phyloP scores from a whole-genome alignment of 306 rosid genomes.

The Cicer yamashitae region DNA sequence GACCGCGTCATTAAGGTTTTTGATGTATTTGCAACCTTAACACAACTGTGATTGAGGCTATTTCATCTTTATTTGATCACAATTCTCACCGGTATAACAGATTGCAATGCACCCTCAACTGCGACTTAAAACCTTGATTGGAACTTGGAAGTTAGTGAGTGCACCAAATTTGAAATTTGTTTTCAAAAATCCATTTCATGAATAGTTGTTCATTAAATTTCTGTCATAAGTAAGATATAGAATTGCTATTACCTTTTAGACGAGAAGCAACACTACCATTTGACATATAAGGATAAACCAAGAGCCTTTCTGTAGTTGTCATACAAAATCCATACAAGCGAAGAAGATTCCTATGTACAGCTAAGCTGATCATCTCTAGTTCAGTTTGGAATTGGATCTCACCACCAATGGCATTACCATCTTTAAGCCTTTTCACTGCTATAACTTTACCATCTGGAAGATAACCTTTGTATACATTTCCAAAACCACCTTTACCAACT shows the following conservation, averaged over 20 bases:
- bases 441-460: conserved; percentile 77
- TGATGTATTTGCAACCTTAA: not conserved
- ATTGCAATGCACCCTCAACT: not conserved
- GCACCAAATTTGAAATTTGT: conserved; percentile 1
- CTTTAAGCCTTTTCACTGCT: conserved; percentile 93
- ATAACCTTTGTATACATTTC: conserved; percentile 92
- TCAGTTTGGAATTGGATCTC: conserved; percentile 93
- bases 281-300: conserved; percentile 97
- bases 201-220: not conserved
- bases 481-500: conserved; percentile 92
- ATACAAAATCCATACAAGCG: conserved; percentile 87
- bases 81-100: not conserved
- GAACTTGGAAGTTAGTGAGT: not conserved
- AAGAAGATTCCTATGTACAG: conserved; percentile 91
- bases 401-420: conserved; percentile 84
- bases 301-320: conserved; percentile 81
- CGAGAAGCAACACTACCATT: conserved; percentile 96
- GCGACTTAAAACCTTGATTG: not conserved
- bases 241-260: conserved; percentile 71
- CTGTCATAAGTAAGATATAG: not conserved
- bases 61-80: not conserved
- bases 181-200: not conserved
- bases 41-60: not conserved
- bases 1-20: not conserved
- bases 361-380: conserved; percentile 97